Evolutionary conservation across 176 grass and related monocot genomes (phyloP), one percentile per base, ranked within the genome.

Genomic region (Otatea glauca): DNA sequence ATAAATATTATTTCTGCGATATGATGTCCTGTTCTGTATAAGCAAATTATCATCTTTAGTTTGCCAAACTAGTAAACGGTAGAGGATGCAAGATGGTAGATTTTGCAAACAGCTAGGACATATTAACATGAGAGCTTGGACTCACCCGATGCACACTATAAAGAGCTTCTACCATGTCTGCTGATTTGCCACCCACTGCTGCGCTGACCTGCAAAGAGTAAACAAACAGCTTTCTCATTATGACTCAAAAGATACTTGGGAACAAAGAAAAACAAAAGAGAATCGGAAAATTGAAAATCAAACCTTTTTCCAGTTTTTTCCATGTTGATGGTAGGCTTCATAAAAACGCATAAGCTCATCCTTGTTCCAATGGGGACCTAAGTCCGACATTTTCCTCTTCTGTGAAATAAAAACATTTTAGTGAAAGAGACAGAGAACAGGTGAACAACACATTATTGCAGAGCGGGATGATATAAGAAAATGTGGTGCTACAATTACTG

Each of bases 241-340:
- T 63, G 34, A 15, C 23, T 44, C 61, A 39, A 41, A 64, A 69
- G 68, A 25, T 59, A 72, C 23, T 37, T 50, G 68, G 12, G 38
- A 72, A 67, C 77, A 23, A 66, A 71, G 9, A 49, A 60, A 81
- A 18, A 55, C 18, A 32, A 10, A 39, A 80, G 58, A 24, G 5
- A 69, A 68, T 68, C 49, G 3, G 14, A n/a, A 37, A 81, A 44
- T 65, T 71, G 8, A 41, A 50, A 65, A 67, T 17, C 34, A n/a
- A 82, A 89, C 91, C 75, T 87, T 90, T 78, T 92, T 84, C 91
- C 87, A 92, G 63, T 92, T 84, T 84, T 90, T 87, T n/a, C 91
- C 91, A 67, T 92, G 59, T 81, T 8, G 59, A 18, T 58, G 76
- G 70, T 92, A 92, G 77, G 91, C 91, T 67, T 81, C 76, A 87